Evolutionary conservation across 179 eudicot genomes (phyloP), one percentile per base, ranked within the genome.

Genomic region (Vitellaria paradoxa): DNA sequence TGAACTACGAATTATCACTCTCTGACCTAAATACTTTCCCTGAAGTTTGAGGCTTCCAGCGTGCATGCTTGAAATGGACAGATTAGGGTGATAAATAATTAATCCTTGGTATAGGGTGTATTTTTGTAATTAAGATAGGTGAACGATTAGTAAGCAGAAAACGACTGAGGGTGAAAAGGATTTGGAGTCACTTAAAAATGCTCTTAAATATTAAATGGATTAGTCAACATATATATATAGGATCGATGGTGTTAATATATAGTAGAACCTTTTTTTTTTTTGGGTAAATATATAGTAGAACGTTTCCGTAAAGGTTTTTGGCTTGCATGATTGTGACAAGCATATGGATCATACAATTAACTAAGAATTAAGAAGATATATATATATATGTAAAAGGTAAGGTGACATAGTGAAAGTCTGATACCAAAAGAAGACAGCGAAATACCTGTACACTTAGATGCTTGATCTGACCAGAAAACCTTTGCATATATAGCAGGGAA

Each of bases 81-180:
- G 45, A 17, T 67, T 45, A 42, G 7, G 18, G 70, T 1, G 6
- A 30, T 26, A 65, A 14, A 26, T 26, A 66, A 13, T 15, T 66
- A 46, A 69, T 57, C n/a, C n/a, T n/a, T n/a, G n/a, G n/a, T n/a
- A n/a, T 49, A 12, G 42, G 42, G 17, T 12, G 17, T 12, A 4
- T 21, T 60, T 60, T 60, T 23, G 60, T 10, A 50, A 30, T 30
- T 30, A 30, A 30, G 60, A 21, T 70, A 70, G 23, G 73, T 70
- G 73, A 70, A 23, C 23, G 42, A 23, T 13, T 42, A 42, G 3
- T 59, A 50, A 50, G 4, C 4, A 50, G 59, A 50, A 24, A 23
- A 50, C 59, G 26, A 70, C 73, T 20, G 8, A 24, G 57, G 73
- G 73, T 69, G 73, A 69, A 69, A 69, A 69, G n/a, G 73, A 69